Conservation (phyloP, 176 grass and related monocot genomes). For the Ensete ventricosum region DNA sequence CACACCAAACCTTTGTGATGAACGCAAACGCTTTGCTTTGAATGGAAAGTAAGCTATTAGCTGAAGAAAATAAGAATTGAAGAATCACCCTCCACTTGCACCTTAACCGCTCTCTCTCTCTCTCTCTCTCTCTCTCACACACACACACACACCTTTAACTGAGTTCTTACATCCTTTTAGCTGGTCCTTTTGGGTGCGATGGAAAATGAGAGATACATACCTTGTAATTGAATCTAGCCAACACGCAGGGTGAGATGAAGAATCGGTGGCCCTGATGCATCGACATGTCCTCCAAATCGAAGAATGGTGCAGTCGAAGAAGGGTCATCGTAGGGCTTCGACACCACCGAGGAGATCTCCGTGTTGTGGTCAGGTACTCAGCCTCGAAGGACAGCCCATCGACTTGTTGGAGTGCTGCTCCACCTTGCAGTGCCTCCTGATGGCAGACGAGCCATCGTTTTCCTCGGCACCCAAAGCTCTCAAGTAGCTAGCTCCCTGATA, state of each 20-base stretch:
- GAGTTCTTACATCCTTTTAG: too few relatives aligned
- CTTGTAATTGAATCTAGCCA: too few relatives aligned
- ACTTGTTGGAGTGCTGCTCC: conserved; percentile 19
- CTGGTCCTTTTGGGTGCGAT: too few relatives aligned
- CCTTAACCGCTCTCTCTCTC: not conserved
- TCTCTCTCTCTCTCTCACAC: not conserved
- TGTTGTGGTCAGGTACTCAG: conserved; percentile 29
- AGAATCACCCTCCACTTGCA: conserved; percentile 11
- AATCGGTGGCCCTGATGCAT: too few relatives aligned
- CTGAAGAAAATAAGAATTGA: conserved; percentile 9
- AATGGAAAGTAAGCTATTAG: conserved; percentile 33
- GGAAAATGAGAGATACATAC: too few relatives aligned
- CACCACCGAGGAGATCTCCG: conserved; percentile 69
- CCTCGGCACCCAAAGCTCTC: not conserved
- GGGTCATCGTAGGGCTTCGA: conserved; percentile 23
- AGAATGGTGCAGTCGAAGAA: too few relatives aligned
- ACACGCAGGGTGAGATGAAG: too few relatives aligned
- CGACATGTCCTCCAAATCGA: not conserved
- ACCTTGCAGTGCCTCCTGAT: conserved; percentile 65
- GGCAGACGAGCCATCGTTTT: conserved; percentile 25
- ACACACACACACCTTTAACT: too few relatives aligned
- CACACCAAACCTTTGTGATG: not conserved
- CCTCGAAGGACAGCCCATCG: conserved; percentile 15
- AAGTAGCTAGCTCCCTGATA: conserved; percentile 17
- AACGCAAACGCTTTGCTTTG: conserved; percentile 45